Conservation (phyloP, 495 filamentous ascomycete species). For the Neurospora sp. region DNA sequence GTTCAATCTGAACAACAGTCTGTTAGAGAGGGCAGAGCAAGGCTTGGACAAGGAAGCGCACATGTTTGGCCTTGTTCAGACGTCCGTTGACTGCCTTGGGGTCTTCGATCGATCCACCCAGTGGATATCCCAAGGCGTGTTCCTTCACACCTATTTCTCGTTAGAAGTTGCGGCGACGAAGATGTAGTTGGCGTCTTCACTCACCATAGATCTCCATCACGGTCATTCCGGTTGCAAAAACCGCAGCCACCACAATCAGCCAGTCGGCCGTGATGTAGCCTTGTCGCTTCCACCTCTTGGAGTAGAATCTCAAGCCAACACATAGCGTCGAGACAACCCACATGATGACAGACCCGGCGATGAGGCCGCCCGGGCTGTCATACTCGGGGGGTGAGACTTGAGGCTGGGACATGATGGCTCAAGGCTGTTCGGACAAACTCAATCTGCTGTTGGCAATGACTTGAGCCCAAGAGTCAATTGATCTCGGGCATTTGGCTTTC, state of each 20-base stretch:
- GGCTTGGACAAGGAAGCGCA: neutral
- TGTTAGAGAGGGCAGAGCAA: neutral
- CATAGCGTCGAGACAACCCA: neutral
- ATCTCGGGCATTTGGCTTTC: neutral
- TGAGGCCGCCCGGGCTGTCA: slow-evolving; percentile 5
- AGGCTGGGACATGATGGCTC: neutral
- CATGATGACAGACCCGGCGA: slow-evolving; percentile 5
- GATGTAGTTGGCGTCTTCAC: neutral
- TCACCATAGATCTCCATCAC: slow-evolving; percentile 4
- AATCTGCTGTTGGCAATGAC: neutral
- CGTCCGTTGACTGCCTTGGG: slow-evolving; percentile 2
- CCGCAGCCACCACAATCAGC: slow-evolving; percentile 2
- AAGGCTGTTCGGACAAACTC: neutral
- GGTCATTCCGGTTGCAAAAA: slow-evolving; percentile 4
- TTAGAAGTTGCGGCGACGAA: neutral
- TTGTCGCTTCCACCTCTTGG: slow-evolving; percentile 6
- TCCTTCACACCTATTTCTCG: neutral
- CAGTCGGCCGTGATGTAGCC: slow-evolving; percentile 5
- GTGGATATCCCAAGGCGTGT: slow-evolving; percentile 2
- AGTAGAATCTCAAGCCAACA: slow-evolving; percentile 7
- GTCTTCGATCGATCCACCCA: neutral
- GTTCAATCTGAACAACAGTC: neutral
- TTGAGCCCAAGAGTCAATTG: neutral
- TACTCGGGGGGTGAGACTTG: neutral
- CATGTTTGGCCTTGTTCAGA: slow-evolving; percentile 7